Evolutionary conservation across 768 basidiomycete species (phyloP).

Genomic region (Rhizopogon rudus): DNA sequence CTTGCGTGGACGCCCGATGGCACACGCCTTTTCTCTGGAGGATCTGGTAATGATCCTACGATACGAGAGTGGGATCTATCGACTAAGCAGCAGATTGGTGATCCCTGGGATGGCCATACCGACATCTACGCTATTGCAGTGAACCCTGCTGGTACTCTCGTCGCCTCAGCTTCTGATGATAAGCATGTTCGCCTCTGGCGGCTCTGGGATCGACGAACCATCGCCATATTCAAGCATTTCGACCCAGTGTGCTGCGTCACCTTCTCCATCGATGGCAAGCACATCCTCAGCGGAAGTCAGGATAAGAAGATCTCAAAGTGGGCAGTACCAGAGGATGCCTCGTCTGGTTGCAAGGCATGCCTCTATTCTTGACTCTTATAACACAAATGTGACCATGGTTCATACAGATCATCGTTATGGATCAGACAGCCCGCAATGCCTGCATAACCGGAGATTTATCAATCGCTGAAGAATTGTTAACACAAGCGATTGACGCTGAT

Average conservation of each 20-base stretch:
- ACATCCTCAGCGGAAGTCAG: too few relatives aligned
- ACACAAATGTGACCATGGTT: not conserved
- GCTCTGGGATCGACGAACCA: not conserved
- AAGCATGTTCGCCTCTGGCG: constrained; percentile 26
- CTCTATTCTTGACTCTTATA: too few relatives aligned
- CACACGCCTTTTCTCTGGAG: constrained; percentile 3
- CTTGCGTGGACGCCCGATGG: constrained; percentile 12
- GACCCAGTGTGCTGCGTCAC: too few relatives aligned
- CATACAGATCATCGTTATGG: not conserved
- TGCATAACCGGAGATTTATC: not conserved
- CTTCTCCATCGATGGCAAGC: too few relatives aligned
- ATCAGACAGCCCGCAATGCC: not conserved
- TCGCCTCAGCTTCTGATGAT: constrained; percentile 26
- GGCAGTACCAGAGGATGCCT: too few relatives aligned
- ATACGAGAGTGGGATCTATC: constrained; percentile 7
- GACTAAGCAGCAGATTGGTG: constrained; percentile 2
- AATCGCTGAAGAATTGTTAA: not conserved
- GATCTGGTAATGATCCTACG: not conserved
- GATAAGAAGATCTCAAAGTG: too few relatives aligned
- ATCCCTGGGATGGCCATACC: constrained; percentile 12
- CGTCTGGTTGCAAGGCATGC: too few relatives aligned
- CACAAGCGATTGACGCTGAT: not conserved
- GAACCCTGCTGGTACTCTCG: constrained; percentile 21
- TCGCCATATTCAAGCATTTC: too few relatives aligned
- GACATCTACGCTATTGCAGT: constrained; percentile 19